phyloP scores from a whole-genome alignment of 352 stramenopile species.

The Pythium phragmiticola region DNA sequence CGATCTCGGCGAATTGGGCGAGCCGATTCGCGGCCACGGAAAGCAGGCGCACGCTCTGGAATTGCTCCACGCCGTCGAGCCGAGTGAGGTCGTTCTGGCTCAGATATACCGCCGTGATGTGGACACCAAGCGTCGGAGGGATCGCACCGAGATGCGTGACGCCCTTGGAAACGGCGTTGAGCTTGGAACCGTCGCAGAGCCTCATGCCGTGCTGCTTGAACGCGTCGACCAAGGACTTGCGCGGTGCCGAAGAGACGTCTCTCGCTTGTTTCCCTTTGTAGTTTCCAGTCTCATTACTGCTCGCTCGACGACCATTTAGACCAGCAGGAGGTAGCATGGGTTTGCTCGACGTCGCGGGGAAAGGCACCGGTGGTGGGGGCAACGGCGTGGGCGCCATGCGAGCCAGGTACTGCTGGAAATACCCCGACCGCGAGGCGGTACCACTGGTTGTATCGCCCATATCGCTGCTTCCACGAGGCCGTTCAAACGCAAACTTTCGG shows the following conservation, averaged over 20 bases:
- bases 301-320: not conserved
- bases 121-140: constrained; percentile 39
- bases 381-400: constrained; percentile 28
- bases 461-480: not conserved
- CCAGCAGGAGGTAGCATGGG: not conserved
- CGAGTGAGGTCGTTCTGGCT: constrained; percentile 72
- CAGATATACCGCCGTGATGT: constrained; percentile 67
- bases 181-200: constrained; percentile 68
- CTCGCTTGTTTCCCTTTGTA: constrained; percentile 4
- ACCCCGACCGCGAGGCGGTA: constrained; percentile 15
- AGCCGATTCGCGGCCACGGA: constrained; percentile 67
- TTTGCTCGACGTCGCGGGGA: constrained; percentile 7
- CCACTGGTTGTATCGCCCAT: constrained; percentile 15
- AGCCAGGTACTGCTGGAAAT: constrained; percentile 31
- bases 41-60: constrained; percentile 51
- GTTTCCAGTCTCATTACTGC: not conserved
- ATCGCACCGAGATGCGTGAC: constrained; percentile 50
- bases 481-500: not conserved
- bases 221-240: constrained; percentile 58
- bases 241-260: not conserved
- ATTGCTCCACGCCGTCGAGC: constrained; percentile 63
- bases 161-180: constrained; percentile 68
- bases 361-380: constrained; percentile 20
- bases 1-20: constrained; percentile 40
- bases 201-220: constrained; percentile 71